These are phyloP conservation scores for Cryphonectria carpinicola DNA, from an alignment of 2,329 filamentous ascomycete species.

Conservation along the genomic window DNA sequence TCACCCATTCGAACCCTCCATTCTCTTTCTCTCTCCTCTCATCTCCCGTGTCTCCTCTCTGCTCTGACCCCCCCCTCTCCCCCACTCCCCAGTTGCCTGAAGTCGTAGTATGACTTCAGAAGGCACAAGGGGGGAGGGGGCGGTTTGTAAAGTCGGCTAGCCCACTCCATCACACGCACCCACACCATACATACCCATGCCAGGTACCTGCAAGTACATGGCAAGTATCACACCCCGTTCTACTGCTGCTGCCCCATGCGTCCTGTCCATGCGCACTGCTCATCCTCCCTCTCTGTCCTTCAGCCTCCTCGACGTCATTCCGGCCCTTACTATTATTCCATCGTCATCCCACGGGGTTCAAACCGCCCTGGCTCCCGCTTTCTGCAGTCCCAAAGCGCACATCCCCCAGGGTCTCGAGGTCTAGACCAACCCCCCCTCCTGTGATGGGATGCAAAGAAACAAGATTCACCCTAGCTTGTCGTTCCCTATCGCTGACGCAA, in stretches of 20 bases:
- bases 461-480: conserved; percentile 23
- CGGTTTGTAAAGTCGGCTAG: background rate
- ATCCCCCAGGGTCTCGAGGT: conserved; percentile 14
- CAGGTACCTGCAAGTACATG: conserved; percentile 26
- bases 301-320: conserved; percentile 28
- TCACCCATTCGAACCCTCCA: background rate
- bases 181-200: conserved; percentile 18
- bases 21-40: too few species aligned
- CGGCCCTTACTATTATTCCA: background rate
- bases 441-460: conserved; percentile 17
- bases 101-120: conserved; percentile 26
- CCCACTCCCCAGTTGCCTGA: conserved; percentile 7
- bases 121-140: conserved; percentile 8
- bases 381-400: background rate
- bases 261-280: background rate
- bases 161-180: conserved; percentile 6
- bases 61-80: background rate
- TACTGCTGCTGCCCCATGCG: background rate
- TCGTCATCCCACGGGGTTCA: conserved; percentile 14
- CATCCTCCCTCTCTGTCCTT: conserved; percentile 10
- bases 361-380: background rate
- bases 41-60: background rate
- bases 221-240: background rate
- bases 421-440: conserved; percentile 9
- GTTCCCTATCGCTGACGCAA: conserved; percentile 27